A percentile compares a stretch with the other conserved stretches of the same genome.
Evolutionary conservation across 2,329 filamentous ascomycete genomes (phyloP).

Genomic region (Aspergillus persii): DNA sequence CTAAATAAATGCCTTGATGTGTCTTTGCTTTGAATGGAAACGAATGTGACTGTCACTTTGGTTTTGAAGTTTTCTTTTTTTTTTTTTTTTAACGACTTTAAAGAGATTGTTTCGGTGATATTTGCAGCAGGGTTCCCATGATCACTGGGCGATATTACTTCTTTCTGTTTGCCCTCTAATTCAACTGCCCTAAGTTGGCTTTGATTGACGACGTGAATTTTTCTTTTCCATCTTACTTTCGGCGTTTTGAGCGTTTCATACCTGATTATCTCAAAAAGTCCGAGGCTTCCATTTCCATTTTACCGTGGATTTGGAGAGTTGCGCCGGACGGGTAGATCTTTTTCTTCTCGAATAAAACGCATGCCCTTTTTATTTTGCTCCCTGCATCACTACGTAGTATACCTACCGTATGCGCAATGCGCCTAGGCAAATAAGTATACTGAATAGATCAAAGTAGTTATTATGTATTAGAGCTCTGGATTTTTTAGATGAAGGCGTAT

Average conservation of each 20-base stretch:
- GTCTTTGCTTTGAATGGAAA: slow-evolving; percentile 14
- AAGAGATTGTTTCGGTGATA: slow-evolving; percentile 12
- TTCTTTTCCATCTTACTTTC: background rate
- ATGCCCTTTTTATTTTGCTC: background rate
- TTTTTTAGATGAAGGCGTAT: too few species aligned
- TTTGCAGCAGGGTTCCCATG: slow-evolving; percentile 8
- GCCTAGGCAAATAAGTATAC: too few species aligned
- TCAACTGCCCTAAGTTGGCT: slow-evolving; percentile 7
- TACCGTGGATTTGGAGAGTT: background rate
- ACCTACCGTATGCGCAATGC: too few species aligned
- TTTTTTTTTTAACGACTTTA: slow-evolving; percentile 9
- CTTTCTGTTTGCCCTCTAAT: slow-evolving; percentile 11
- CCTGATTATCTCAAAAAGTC: slow-evolving; percentile 6
- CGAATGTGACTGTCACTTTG: slow-evolving; percentile 8
- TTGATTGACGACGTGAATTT: slow-evolving; percentile 17
- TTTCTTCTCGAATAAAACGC: slow-evolving; percentile 10
- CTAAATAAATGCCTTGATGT: slow-evolving; percentile 63
- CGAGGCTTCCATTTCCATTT: slow-evolving; percentile 10
- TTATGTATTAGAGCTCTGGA: too few species aligned
- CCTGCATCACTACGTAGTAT: background rate
- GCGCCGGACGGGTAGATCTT: slow-evolving; percentile 9
- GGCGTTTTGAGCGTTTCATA: slow-evolving; percentile 27
- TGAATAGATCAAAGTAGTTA: too few species aligned
- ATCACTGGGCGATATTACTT: slow-evolving; percentile 15
- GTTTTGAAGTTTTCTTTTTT: background rate